These are phyloP conservation scores for Selenicereus undatus DNA, from an alignment of 148 eudicot genomes.

Conservation along the genomic window DNA sequence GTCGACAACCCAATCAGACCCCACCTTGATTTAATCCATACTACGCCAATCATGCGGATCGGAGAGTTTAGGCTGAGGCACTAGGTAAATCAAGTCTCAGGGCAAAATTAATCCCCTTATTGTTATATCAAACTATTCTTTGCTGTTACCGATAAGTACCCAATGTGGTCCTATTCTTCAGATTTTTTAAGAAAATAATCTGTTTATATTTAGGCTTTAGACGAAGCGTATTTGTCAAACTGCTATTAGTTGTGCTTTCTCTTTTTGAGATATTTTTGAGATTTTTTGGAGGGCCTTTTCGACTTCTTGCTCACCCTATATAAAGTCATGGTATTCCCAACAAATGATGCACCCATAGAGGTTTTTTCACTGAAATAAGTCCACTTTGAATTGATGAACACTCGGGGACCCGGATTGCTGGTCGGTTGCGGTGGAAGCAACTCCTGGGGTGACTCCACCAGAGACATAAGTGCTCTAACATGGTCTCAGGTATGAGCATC, in stretches of 20 bases:
- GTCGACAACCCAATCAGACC: background rate
- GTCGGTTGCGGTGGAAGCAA: background rate
- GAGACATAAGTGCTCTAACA: background rate
- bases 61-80: too few relatives aligned
- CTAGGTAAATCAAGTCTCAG: too few relatives aligned
- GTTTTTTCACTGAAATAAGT: too few relatives aligned
- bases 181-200: background rate
- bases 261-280: background rate
- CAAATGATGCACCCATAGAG: too few relatives aligned
- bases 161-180: background rate
- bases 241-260: background rate
- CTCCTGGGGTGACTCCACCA: background rate
- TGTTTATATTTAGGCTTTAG: background rate
- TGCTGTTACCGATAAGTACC: background rate
- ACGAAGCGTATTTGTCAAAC: background rate
- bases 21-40: background rate
- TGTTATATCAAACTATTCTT: background rate
- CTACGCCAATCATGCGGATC: background rate
- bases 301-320: background rate
- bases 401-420: background rate
- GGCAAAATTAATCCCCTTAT: too few relatives aligned
- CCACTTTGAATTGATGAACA: too few relatives aligned
- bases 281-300: background rate
- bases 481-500: background rate
- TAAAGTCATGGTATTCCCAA: background rate